Evolutionary conservation across 164 flowering plant species (phyloP).

Genomic region (Malania oleifera): DNA sequence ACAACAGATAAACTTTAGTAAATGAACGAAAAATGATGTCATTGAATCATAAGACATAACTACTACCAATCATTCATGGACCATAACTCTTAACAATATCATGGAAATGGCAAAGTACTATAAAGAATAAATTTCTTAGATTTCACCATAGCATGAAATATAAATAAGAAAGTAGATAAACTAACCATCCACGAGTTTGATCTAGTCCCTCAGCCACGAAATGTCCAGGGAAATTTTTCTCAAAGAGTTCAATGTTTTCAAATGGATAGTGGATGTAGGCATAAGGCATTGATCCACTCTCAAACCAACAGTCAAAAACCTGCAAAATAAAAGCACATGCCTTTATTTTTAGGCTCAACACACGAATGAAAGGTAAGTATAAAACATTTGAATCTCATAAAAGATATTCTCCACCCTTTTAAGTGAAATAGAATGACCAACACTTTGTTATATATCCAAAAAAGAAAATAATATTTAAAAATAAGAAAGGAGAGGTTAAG

Average conservation of each 20-base stretch:
- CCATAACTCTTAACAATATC: too few relatives aligned
- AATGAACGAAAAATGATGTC: too few relatives aligned
- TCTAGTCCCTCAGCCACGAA: constrained; percentile 99
- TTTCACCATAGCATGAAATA: background rate
- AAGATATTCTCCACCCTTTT: too few relatives aligned
- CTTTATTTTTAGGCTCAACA: background rate
- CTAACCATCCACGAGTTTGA: constrained; percentile 99
- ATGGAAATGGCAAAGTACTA: too few relatives aligned
- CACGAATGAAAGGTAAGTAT: background rate
- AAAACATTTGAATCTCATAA: background rate
- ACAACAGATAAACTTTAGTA: too few relatives aligned
- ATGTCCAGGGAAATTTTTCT: constrained; percentile 92
- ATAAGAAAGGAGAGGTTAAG: too few relatives aligned
- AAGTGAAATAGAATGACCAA: too few relatives aligned
- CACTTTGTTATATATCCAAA: too few relatives aligned
- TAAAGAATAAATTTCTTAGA: too few relatives aligned
- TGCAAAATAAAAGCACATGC: constrained; percentile 20
- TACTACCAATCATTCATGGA: too few relatives aligned
- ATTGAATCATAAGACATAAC: too few relatives aligned
- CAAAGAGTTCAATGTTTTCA: constrained; percentile 88
- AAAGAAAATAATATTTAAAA: too few relatives aligned
- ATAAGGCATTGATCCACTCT: constrained; percentile 99
- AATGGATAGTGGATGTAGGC: constrained; percentile 97
- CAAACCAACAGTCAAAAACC: constrained; percentile 99
- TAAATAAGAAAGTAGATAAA: constrained; percentile 8